Percentiles rank a stretch among this genome's conserved stretches.
Evolutionary conservation across 768 basidiomycete species (phyloP).

Genomic region (Tricholoma hemisulphureum): DNA sequence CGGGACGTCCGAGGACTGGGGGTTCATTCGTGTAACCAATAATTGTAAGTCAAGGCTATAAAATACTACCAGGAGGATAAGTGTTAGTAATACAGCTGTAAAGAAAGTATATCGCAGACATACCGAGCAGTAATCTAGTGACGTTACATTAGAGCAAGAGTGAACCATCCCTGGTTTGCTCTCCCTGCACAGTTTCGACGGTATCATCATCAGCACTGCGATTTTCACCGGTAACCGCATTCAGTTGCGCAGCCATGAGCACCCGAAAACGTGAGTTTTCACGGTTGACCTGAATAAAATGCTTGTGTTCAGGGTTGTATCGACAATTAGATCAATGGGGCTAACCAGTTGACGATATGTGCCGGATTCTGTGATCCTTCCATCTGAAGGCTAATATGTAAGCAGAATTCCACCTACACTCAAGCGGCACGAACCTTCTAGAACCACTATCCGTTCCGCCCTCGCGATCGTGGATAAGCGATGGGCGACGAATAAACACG

Average conservation of each 20-base stretch:
- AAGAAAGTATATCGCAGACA: not conserved
- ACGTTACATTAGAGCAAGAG: not conserved
- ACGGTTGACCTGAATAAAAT: conserved; percentile 49
- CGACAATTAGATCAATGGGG: conserved; percentile 2
- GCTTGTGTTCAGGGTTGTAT: not conserved
- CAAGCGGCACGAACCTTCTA: conserved; percentile 59
- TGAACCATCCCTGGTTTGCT: not conserved
- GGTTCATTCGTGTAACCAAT: conserved; percentile 1
- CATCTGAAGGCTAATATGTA: conserved; percentile 43
- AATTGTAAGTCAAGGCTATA: not conserved
- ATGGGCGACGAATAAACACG: conserved; percentile 88
- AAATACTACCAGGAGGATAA: not conserved
- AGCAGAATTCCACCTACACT: not conserved
- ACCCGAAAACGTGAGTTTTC: conserved; percentile 77
- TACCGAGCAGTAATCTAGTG: not conserved
- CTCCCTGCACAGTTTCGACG: not conserved
- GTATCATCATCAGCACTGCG: not conserved
- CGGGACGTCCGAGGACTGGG: not conserved
- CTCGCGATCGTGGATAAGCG: conserved; percentile 86
- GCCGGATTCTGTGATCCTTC: conserved; percentile 78
- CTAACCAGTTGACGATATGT: conserved; percentile 74
- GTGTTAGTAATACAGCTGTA: not conserved
- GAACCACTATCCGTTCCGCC: conserved; percentile 85
- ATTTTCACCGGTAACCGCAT: conserved; percentile 40
- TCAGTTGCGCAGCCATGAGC: conserved; percentile 89